Conservation (phyloP, 2,329 filamentous ascomycete genomes). For the Colletotrichum viniferum region DNA sequence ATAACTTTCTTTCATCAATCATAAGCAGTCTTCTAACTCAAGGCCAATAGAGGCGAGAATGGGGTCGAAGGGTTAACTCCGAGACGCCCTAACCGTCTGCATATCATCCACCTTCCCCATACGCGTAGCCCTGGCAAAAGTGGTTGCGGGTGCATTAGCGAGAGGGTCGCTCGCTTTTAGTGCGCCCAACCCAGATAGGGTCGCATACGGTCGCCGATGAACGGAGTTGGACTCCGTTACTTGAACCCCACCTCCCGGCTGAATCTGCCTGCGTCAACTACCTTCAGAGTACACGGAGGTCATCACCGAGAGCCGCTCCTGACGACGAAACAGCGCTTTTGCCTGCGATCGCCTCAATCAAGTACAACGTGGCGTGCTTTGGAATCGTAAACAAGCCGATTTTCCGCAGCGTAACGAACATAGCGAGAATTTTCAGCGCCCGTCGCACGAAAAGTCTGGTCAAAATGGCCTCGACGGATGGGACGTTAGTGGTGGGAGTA, state of each 20-base stretch:
- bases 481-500: conserved; percentile 20
- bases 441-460: not conserved
- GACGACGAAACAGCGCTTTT: not conserved
- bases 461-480: conserved; percentile 7
- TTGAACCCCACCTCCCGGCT: not conserved
- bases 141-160: conserved; percentile 1
- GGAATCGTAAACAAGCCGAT: not conserved
- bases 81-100: not conserved
- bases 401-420: not conserved
- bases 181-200: not conserved
- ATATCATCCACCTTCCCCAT: not conserved
- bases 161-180: not conserved
- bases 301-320: not conserved
- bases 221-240: not conserved
- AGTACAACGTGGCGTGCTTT: not conserved
- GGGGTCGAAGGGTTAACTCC: not conserved
- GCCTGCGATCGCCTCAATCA: not conserved
- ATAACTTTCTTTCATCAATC: not conserved
- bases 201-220: conserved; percentile 6
- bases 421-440: not conserved
- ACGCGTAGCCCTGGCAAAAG: not conserved
- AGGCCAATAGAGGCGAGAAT: not conserved
- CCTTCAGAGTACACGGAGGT: not conserved
- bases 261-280: not conserved
- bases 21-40: not conserved